Base-by-base conservation (phyloP, 2,329 filamentous ascomycete genomes). In the Botrytis paeoniae region DNA sequence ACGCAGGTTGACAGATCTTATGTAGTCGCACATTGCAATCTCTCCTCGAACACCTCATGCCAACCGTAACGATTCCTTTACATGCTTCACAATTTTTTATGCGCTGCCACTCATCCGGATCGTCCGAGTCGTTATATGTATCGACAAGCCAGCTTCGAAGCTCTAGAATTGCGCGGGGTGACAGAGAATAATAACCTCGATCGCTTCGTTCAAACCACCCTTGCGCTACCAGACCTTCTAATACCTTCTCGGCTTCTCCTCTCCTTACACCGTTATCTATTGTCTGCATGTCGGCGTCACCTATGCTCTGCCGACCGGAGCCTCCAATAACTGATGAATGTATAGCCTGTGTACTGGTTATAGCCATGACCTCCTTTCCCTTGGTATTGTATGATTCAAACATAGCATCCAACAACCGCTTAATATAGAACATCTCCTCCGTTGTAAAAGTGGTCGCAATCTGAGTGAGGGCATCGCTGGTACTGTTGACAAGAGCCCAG, bases 71-170 rank as follows among this genome's bases (percentile, higher is more conserved):
- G 75, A 98, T 92, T 76, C 97, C 94, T 81, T 90, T 92, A 82
- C 96, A 99, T 0, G 93, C 94, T 79, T 92, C 89, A 81, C 96
- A 99, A 75, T 91, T 89, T 83, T 96, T 97, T 81, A 99, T 92
- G 75, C 90, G 89, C 80, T 93, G 88, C 85, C 88, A 89, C 48
- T 89, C 89, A n/a, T 85, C 83, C 0, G 84, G 82, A 1, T 84
- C 83, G 16, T 89, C 89, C 1, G 86, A 87, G 72, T 97, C 93
- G 80, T 99, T 98, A 82, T 97, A 99, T 41, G 92, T 93, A 70
- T 93, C 92, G n/a, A 93, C 84, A 66, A 99, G 86, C 91, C 95
- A 98, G 2, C 88, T 86, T 73, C 92, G 87, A 73, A 99, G 84
- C 84, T 99, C 96, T 85, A 98, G 89, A 77, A 99, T 84, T 2